Base-by-base conservation (phyloP, 2,329 filamentous ascomycete species). In the Fonsecaea erecta region DNA sequence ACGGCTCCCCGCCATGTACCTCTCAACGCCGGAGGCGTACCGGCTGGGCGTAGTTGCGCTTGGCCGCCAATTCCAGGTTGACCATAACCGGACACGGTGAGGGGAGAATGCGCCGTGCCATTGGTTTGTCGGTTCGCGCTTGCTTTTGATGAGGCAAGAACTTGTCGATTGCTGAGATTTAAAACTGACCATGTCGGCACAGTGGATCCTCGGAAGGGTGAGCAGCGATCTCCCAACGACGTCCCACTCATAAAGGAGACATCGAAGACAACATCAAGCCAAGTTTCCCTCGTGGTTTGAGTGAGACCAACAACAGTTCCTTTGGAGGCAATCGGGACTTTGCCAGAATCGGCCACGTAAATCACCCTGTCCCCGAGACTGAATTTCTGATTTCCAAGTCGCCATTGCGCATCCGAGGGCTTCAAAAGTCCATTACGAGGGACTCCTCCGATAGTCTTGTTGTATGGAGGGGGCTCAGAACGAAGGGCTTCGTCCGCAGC, bases 281-380 rank as follows among this genome's bases (percentile, higher is more conserved):
- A 84, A 53, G 91, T 86, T 28, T 89, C 90, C 62, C 91, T 90
- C 21, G 93, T 85, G 32, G 93, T 97, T 62, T 92, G 90, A 66
- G 93, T 97, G 75, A 97, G 90, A 37, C 95, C 95, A 63, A 96
- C 90, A n/a, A 99, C 92, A 1, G 95, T 98, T 73, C 96, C 95
- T 60, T 90, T 88, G 60, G 91, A 91, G 37, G 91, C 93, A 72
- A 99, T 96, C 1, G 95, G 95, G 0, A 99, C 94, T 74, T 97
- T 94, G 70, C 95, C 95, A 62, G 93, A 92, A 71, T 94, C 91
- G 73, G 93, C 90, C 8, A 93, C 92, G 76, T 97, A 99, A 46
- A 96, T 91, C 26, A 99, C 87, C 24, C 96, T 90, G 77, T 99
- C 93, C 60, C 95, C 95, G 34, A 99, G 85, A 62, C 79, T 78